Evolutionary conservation across 192 early-diverging fungal species (phyloP).

Genomic region (Coemansia guatemalensis): DNA sequence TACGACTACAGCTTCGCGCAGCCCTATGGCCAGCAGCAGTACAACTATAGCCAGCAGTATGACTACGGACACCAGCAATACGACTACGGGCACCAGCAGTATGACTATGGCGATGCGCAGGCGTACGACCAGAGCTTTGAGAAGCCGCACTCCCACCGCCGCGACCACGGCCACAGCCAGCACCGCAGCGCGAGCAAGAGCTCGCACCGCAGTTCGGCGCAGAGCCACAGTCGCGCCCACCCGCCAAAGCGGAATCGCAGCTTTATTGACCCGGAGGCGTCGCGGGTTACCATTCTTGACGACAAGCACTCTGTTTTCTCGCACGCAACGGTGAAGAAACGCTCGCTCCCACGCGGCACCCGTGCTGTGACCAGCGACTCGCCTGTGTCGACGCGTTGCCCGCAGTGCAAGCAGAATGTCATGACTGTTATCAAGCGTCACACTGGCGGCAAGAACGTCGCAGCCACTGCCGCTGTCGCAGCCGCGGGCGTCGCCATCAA

Average conservation of each 20-base stretch:
- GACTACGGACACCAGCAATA: neutral
- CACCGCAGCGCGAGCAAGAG: constrained; percentile 9
- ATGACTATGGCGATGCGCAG: neutral
- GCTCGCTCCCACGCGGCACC: constrained; percentile 28
- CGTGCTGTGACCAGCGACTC: constrained; percentile 25
- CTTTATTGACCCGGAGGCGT: neutral
- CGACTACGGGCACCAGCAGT: neutral
- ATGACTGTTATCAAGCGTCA: constrained; percentile 43
- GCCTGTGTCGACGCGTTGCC: constrained; percentile 33
- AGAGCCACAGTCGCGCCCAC: constrained; percentile 1
- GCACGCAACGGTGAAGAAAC: constrained; percentile 14
- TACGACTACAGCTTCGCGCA: neutral
- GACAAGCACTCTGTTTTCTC: constrained; percentile 41
- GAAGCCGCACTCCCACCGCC: neutral
- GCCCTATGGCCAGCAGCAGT: neutral
- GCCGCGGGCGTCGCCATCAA: constrained; percentile 40
- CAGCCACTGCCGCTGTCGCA: constrained; percentile 37
- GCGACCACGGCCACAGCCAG: constrained; percentile 1
- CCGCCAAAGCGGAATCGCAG: neutral
- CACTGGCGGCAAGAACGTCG: constrained; percentile 42
- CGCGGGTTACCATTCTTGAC: constrained; percentile 28
- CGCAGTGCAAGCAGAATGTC: constrained; percentile 26
- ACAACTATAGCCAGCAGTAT: neutral
- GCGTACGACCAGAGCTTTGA: constrained; percentile 1
- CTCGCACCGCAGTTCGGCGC: neutral